phyloP scores from a whole-genome alignment of 345 rosid genomes.

The Aethionema arabicum region DNA sequence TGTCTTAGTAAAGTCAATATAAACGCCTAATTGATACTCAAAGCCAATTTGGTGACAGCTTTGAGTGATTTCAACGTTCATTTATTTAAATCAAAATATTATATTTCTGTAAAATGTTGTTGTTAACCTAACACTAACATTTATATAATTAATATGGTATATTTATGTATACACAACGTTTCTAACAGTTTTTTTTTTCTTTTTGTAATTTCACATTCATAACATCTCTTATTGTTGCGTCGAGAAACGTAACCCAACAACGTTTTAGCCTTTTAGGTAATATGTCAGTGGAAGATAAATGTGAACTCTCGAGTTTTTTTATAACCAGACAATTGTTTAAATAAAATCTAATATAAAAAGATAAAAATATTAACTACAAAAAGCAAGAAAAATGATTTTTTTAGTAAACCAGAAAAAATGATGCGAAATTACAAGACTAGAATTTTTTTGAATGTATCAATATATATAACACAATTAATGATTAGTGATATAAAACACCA shows the following conservation, averaged over 20 bases:
- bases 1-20: slow-evolving; percentile 17
- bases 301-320: not conserved
- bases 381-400: no score
- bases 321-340: not conserved
- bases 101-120: not conserved
- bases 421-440: no score
- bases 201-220: not conserved
- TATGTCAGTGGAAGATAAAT: not conserved
- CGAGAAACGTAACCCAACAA: slow-evolving; percentile 11
- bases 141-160: not conserved
- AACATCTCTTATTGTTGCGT: not conserved
- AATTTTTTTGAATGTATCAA: no score
- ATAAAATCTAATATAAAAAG: no score
- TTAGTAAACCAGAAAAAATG: no score
- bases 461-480: no score
- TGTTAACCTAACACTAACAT: not conserved
- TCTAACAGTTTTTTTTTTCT: not conserved
- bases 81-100: not conserved
- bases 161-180: not conserved
- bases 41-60: slow-evolving; percentile 22
- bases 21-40: slow-evolving; percentile 24
- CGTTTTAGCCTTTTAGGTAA: not conserved
- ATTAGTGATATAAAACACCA: no score
- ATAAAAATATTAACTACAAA: no score
- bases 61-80: slow-evolving; percentile 30